Evolutionary conservation across 1,139 yeast species (phyloP).

Genomic region (Candida glucosophila): DNA sequence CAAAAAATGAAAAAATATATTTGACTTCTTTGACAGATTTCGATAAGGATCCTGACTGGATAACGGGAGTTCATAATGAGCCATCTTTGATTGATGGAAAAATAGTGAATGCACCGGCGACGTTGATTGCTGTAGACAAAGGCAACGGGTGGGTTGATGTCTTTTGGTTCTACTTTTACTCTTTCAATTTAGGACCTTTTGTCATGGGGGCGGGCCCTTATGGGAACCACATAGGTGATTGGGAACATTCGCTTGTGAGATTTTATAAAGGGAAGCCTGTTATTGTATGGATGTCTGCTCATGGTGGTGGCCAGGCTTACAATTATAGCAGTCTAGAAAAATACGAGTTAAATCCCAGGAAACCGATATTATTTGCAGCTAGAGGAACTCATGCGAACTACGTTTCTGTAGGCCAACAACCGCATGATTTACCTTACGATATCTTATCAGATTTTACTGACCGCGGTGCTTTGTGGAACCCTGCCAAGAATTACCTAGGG

Average conservation of each 20-base stretch:
- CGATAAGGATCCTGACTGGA: conserved; percentile 72
- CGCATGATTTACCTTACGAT: conserved; percentile 89
- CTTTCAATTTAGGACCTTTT: conserved; percentile 90
- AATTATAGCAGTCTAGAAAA: conserved; percentile 69
- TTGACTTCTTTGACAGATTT: conserved; percentile 68
- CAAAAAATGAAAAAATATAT: conserved; percentile 24
- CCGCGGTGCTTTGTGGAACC: conserved; percentile 93
- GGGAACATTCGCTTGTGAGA: conserved; percentile 92
- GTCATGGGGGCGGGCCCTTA: conserved; percentile 97
- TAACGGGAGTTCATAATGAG: conserved; percentile 59
- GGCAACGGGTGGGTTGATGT: conserved; percentile 93
- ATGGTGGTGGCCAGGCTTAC: conserved; percentile 94
- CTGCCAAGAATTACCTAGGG: conserved; percentile 69
- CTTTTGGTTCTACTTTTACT: conserved; percentile 92
- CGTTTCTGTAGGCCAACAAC: conserved; percentile 92
- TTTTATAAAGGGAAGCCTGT: conserved; percentile 75
- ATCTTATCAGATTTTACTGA: conserved; percentile 90
- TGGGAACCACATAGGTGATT: conserved; percentile 95
- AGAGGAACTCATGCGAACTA: conserved; percentile 97
- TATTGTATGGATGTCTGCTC: conserved; percentile 98
- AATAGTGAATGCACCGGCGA: conserved; percentile 70
- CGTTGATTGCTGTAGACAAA: conserved; percentile 76
- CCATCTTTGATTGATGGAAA: conserved; percentile 71
- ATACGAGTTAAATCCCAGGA: conserved; percentile 35
- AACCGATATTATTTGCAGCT: conserved; percentile 80